Base-by-base conservation (phyloP, 2,329 filamentous ascomycete species). In the Penicillium sp. region DNA sequence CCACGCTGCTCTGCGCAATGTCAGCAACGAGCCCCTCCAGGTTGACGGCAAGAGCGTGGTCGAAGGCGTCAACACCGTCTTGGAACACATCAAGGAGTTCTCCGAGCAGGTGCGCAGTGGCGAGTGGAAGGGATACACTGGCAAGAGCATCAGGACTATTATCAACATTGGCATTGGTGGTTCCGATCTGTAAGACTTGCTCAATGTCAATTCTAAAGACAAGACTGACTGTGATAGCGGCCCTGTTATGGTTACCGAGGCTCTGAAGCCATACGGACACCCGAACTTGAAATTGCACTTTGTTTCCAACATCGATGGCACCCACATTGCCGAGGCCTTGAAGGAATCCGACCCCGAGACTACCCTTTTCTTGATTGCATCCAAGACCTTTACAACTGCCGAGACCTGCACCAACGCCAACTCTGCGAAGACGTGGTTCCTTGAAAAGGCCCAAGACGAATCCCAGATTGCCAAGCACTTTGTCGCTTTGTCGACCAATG, bases 241-340 rank as follows among this genome's bases (percentile, higher is more conserved):
- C 59, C 94, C 94, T 33, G 94, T 99, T 73, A 99, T 99, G 94
- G 94, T 99, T 66, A 94, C 92, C 42, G 94, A 99, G 79, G 92
- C 94, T 47, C 85, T 99, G 67, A 97, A 97, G 83, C 83, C 91
- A 71, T 99, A 99, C 75, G 90, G 90, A 49, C 87, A 91, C 72
- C 84, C 86, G 60, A 87, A 88, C 76, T 84, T 91, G 79, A 97
- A 87, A 62, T 84, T 97, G 47, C 93, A 97, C 83, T 99, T 99
- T 69, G 94, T 99, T 65, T 97, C 93, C 80, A 99, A 99, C 83
- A 97, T 99, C 71, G 94, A 99, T 73, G 94, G 94, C 65, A 99
- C 94, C 55, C 94, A 99, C 80, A 91, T 97, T 73, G 90, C 91
- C 48, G 94, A 99, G 79, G 92, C 94, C 51, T 84, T 97, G 60